Evolutionary conservation across 1,284 basidiomycete species (phyloP), one percentile per base, ranked within the genome.

Genomic region (Anthracocystis panici-leucophaei): DNA sequence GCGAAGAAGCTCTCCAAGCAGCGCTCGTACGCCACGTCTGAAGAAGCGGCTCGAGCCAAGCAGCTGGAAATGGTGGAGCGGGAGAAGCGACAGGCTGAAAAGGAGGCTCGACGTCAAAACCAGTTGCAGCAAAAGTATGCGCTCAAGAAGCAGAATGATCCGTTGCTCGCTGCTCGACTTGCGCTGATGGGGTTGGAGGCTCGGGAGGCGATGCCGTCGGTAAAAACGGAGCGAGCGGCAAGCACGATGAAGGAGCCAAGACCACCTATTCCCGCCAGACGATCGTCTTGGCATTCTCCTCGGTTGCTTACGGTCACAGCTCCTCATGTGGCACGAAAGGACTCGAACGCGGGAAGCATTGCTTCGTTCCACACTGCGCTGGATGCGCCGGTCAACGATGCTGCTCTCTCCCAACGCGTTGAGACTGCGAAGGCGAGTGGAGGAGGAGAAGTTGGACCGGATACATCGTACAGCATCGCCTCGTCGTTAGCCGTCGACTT

Each of bases 81-180:
- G 14, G 71, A 79, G 40, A 52, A 61, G 53, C 53, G 75, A 48
- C 56, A 48, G 1, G 57, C 57, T 1, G 67, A 65, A 10, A 70
- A 61, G 57, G 77, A 79, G 50, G 52, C 53, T 8, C 53, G 52
- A 31, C 63, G 72, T 29, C 70, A 77, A 50, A 57, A 56, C 8
- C 59, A 69, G 20, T 48, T 72, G 40, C 75, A 72, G 62, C 41
- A 60, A 18, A 72, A 63, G 58, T 77, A 79, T 42, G 77, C 77
- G 20, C 58, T 56, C 20, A 77, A 72, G 62, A 79, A 79, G 69
- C 68, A 75, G 57, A 70, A 52, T 29, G 77, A 79, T 53, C 77
- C 77, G 21, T 44, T 79, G 46, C 68, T 79, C 5, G 77, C 77
- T 9, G 62, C 75, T 2, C 62, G 77, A 11, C 54, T 79, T 40